Conservation (phyloP, 768 basidiomycete species). For the Amanita rubescens region DNA sequence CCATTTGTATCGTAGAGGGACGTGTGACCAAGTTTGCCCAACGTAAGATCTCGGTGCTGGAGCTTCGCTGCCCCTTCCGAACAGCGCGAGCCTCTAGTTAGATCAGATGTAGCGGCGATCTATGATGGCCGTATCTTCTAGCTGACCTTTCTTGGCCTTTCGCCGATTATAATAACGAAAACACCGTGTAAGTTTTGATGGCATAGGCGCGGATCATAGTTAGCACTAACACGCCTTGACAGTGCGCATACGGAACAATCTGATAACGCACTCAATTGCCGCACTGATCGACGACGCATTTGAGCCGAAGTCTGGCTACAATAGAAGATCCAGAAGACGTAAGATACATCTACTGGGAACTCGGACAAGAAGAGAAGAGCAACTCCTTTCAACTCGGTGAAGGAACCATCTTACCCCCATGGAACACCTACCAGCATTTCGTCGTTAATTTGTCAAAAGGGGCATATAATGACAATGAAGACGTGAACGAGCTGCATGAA, state of each 20-base stretch:
- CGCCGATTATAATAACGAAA: background rate
- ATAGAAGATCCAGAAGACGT: background rate
- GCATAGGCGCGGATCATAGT: background rate
- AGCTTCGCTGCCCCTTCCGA: background rate
- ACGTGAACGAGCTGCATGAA: no score
- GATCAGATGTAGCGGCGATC: conserved; percentile 1
- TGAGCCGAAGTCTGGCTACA: background rate
- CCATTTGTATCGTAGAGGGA: background rate
- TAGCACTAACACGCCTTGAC: background rate
- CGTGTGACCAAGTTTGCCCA: background rate
- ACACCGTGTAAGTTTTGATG: background rate
- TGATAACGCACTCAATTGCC: background rate
- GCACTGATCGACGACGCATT: background rate
- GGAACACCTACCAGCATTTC: no score
- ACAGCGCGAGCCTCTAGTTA: background rate
- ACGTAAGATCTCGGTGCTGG: background rate
- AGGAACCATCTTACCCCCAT: no score
- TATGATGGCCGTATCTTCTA: background rate
- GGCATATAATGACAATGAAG: no score
- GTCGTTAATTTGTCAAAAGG: no score
- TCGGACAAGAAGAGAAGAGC: no score
- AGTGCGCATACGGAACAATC: background rate
- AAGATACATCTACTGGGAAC: no score
- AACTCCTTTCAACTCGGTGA: no score
- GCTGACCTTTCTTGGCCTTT: background rate